Base-by-base conservation (phyloP, 345 rosid species). In the Gynandropsis gynandra region DNA sequence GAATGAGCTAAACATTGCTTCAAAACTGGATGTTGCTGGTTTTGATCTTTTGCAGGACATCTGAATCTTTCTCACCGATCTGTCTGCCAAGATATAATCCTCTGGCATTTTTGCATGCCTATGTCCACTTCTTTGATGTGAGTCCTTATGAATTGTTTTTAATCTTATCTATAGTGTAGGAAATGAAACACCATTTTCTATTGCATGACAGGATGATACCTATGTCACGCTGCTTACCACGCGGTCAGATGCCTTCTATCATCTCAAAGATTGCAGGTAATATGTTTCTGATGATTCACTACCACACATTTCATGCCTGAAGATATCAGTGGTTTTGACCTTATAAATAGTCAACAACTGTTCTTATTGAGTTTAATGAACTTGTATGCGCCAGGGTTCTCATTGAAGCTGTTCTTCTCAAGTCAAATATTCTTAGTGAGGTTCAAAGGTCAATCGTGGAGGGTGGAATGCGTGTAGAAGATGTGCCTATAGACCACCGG, bases 31-130 rank as follows among this genome's bases (percentile, higher is more conserved):
- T 41, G 50, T 58, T 50, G 52, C 50, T 24, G 15, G 32, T 41
- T 17, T 27, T 14, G 53, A 15, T 41, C 16, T 42, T 8, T 36
- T 73, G 76, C 97, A 88, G 99, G 80, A 88, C 92, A 35, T 88
- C 99, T 46, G 99, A 93, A 64, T 85, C 88, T 46, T 93, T 93
- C 65, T 93, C 95, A 12, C 99, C 99, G 62, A 93, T 88, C 70
- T 93, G 99, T 77, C 72, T 93, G 42, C 99, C 97, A 39, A 80
- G 96, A 81, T 93, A 93, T 68, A 93, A 93, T 64, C 83, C 99
- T 43, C 75, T 74, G 80, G 90, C 97, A 16, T 93, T 93, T 76
- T 67, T 93, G 58, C 83, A 93, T 73, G 95, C 97, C 32, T 88
- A 93, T 72, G 95, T 93, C 61, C 83, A 83, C 66, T 93, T 75